These are phyloP conservation scores for Trichodelitschia bisporula DNA, from an alignment of 495 filamentous ascomycete genomes.

Conservation along the genomic window DNA sequence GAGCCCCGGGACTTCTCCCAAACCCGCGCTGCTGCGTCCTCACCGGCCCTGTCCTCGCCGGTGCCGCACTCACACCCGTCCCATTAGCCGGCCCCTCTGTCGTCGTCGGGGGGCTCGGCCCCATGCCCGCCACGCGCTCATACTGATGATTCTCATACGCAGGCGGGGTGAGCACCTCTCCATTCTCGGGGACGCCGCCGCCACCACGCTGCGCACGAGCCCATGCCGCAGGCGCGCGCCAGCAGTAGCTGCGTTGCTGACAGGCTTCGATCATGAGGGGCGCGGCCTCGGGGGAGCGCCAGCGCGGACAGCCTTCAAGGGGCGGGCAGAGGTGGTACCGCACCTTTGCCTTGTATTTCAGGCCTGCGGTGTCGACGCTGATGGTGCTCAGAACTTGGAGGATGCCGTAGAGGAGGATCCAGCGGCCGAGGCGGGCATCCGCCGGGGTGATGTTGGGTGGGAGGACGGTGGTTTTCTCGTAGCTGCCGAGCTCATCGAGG, in stretches of 20 bases:
- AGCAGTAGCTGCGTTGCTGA: constrained; percentile 36
- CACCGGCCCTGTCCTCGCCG: too few species aligned
- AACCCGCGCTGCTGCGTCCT: too few species aligned
- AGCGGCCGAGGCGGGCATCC: constrained; percentile 12
- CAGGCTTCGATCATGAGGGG: constrained; percentile 18
- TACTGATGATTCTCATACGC: too few species aligned
- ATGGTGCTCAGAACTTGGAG: constrained; percentile 32
- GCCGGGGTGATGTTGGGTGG: constrained; percentile 5
- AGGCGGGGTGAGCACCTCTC: too few species aligned
- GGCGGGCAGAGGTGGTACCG: constrained; percentile 37
- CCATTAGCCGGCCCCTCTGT: too few species aligned
- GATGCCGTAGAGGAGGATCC: constrained; percentile 14
- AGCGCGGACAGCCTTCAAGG: constrained; percentile 33
- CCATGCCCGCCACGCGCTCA: too few species aligned
- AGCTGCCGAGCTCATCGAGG: constrained; percentile 35
- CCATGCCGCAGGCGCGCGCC: constrained; percentile 11
- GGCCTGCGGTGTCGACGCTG: constrained; percentile 36
- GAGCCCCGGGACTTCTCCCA: too few species aligned
- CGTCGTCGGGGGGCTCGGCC: too few species aligned
- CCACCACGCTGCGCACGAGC: too few species aligned
- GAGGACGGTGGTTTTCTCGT: constrained; percentile 25
- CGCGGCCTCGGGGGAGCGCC: constrained; percentile 12
- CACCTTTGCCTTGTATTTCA: constrained; percentile 32
- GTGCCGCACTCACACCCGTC: too few species aligned
- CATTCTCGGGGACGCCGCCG: too few species aligned